Conservation (phyloP, 2,329 filamentous ascomycete genomes). For the Alternaria infectoria region DNA sequence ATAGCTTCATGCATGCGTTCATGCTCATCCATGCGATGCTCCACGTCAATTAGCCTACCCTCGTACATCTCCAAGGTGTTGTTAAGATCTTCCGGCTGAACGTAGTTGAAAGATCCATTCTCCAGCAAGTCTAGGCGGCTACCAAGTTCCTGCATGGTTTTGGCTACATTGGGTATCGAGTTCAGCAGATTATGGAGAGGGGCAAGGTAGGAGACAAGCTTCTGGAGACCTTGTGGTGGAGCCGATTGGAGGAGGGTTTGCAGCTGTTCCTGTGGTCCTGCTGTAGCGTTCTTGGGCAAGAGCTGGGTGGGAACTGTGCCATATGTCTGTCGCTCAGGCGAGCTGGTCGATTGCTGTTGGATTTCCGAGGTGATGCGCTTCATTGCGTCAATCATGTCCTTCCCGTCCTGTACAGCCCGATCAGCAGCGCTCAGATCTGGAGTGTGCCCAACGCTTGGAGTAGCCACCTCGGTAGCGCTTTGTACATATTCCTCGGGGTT, state of each 20-base stretch:
- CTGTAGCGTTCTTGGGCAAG: conserved; percentile 31
- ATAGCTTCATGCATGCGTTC: conserved; percentile 43
- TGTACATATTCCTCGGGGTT: conserved; percentile 50
- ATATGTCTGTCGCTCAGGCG: conserved; percentile 21
- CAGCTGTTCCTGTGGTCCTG: conserved; percentile 39
- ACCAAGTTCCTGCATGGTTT: conserved; percentile 66
- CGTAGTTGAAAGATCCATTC: conserved; percentile 70
- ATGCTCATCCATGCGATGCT: conserved; percentile 58
- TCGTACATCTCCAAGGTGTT: conserved; percentile 72
- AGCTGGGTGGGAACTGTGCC: conserved; percentile 30
- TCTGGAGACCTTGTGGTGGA: conserved; percentile 42
- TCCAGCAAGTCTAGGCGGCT: conserved; percentile 73
- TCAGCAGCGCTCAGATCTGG: conserved; percentile 48
- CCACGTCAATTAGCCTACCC: conserved; percentile 71
- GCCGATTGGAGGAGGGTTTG: conserved; percentile 38
- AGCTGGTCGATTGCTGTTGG: conserved; percentile 24
- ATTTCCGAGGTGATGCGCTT: conserved; percentile 31
- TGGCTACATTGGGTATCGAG: conserved; percentile 48
- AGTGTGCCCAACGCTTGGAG: conserved; percentile 53
- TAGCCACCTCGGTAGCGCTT: conserved; percentile 57
- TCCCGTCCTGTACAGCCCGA: conserved; percentile 45
- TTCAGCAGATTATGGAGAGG: conserved; percentile 46
- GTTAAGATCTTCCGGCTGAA: conserved; percentile 71
- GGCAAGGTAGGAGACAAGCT: conserved; percentile 44
- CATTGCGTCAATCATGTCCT: conserved; percentile 41